These are phyloP conservation scores for Penicillium desertorum DNA, from an alignment of 495 filamentous ascomycete genomes.

Conservation along the genomic window DNA sequence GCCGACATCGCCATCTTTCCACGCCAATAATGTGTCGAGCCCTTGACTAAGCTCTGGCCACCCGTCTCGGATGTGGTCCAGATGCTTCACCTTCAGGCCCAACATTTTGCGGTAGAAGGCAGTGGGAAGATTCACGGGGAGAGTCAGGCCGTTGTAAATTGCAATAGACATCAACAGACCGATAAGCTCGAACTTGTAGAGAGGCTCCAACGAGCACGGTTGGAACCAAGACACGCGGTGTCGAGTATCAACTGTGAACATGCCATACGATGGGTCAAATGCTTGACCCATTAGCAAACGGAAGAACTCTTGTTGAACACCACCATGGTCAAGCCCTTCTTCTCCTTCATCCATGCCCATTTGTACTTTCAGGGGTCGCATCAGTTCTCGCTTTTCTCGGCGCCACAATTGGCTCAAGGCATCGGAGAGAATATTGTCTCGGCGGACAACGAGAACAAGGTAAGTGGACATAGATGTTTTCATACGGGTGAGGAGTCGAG, in stretches of 20 bases:
- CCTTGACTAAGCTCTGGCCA: conserved; percentile 80
- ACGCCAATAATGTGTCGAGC: conserved; percentile 66
- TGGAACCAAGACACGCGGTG: conserved; percentile 86
- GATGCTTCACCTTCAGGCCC: conserved; percentile 57
- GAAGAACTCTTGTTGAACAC: conserved; percentile 96
- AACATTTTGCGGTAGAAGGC: conserved; percentile 82
- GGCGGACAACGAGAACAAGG: conserved; percentile 71
- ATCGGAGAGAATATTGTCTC: conserved; percentile 69
- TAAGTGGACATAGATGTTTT: conserved; percentile 66
- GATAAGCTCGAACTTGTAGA: conserved; percentile 88
- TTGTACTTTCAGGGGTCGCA: conserved; percentile 83
- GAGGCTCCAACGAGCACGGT: conserved; percentile 71
- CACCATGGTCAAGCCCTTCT: conserved; percentile 88
- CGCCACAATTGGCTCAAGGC: conserved; percentile 87
- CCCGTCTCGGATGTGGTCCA: conserved; percentile 78
- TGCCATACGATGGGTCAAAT: conserved; percentile 71
- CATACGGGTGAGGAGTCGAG: conserved; percentile 59
- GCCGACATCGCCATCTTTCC: conserved; percentile 76
- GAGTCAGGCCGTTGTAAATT: conserved; percentile 89
- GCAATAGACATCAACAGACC: conserved; percentile 86
- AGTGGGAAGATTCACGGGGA: conserved; percentile 83
- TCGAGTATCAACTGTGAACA: conserved; percentile 71
- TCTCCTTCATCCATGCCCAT: conserved; percentile 79
- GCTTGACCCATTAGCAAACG: conserved; percentile 74
- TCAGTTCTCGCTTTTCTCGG: conserved; percentile 75